Percentiles rank a stretch among this genome's conserved stretches.
Conservation (phyloP, 352 stramenopile genomes). For the Pythium sukuiense region DNA sequence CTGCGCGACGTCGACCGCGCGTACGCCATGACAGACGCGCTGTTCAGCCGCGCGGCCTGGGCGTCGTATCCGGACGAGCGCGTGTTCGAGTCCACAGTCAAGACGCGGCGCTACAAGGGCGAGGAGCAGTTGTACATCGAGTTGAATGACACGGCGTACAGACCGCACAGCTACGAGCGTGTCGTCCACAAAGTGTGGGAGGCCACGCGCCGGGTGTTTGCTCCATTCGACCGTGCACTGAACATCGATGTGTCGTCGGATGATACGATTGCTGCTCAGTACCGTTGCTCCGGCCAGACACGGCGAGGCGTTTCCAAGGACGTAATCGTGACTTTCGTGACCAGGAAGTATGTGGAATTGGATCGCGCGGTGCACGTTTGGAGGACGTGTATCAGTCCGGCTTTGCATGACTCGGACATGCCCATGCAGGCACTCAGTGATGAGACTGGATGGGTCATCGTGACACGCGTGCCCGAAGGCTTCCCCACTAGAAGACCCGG, state of each 20-base stretch:
- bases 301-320: slow-evolving; percentile 6
- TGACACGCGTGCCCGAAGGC: slow-evolving; percentile 7
- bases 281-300: not conserved
- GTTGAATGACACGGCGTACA: slow-evolving; percentile 6
- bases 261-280: not conserved
- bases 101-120: not conserved
- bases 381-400: slow-evolving; percentile 5
- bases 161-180: slow-evolving; percentile 15
- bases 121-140: slow-evolving; percentile 16
- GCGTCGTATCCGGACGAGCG: too few relatives aligned
- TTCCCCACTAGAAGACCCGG: not conserved
- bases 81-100: not conserved
- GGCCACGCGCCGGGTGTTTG: too few relatives aligned
- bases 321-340: slow-evolving; percentile 9
- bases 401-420: not conserved
- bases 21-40: too few relatives aligned
- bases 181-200: slow-evolving; percentile 11
- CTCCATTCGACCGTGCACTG: too few relatives aligned
- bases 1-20: too few relatives aligned
- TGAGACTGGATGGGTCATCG: slow-evolving; percentile 12
- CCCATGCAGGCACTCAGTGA: slow-evolving; percentile 13
- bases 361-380: slow-evolving; percentile 13
- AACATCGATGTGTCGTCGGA: too few relatives aligned
- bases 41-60: too few relatives aligned
- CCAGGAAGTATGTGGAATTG: slow-evolving; percentile 8